These are phyloP conservation scores for Orbilia ellipsospora DNA, from an alignment of 2,329 filamentous ascomycete species.

Conservation along the genomic window DNA sequence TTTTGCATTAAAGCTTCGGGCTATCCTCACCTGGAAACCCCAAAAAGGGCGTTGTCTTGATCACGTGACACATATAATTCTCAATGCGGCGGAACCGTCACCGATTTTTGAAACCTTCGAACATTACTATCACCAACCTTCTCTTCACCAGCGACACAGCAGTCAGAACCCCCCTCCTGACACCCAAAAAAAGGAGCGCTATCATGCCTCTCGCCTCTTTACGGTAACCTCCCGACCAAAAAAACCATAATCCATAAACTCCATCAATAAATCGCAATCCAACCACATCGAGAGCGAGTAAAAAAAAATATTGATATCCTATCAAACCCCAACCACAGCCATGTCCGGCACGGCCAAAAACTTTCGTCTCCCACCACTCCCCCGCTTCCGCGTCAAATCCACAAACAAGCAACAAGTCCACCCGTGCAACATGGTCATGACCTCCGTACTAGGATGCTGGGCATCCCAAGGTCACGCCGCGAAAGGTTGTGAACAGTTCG, in stretches of 20 bases:
- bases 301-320: neutral
- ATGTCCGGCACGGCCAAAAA: constrained; percentile 45
- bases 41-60: neutral
- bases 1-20: no score
- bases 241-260: neutral
- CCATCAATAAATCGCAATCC: neutral
- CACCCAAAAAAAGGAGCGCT: neutral
- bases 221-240: constrained; percentile 15
- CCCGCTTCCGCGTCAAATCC: constrained; percentile 73
- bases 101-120: constrained; percentile 1
- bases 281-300: neutral
- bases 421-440: constrained; percentile 75
- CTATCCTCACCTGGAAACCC: no score
- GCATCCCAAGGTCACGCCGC: constrained; percentile 64
- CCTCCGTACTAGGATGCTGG: constrained; percentile 70
- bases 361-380: constrained; percentile 69
- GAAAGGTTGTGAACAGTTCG: constrained; percentile 71
- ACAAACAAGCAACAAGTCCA: constrained; percentile 73
- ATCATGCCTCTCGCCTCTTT: constrained; percentile 33
- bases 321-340: neutral
- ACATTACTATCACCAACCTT: neutral
- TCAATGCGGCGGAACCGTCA: constrained; percentile 13
- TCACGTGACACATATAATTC: constrained; percentile 43
- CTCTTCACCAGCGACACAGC: neutral
- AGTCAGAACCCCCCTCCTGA: neutral